Conservation (phyloP, 371 early-diverging fungal species). For the Phascolomyces articulosus region DNA sequence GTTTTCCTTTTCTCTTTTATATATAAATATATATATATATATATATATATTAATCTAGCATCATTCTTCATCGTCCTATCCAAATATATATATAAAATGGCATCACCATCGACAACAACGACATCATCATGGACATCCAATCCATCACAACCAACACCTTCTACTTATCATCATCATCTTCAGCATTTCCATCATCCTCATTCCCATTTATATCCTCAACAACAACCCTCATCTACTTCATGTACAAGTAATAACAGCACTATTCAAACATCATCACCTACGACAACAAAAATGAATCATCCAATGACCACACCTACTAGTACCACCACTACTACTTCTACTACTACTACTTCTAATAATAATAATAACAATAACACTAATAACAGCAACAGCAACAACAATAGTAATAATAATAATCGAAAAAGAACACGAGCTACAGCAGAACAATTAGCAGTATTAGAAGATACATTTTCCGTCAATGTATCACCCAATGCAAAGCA, state of each 20-base stretch:
- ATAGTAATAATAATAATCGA: constrained; percentile 14
- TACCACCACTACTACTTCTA: too few relatives aligned
- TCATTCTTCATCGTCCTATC: background rate
- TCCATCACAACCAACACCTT: background rate
- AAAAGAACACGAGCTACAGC: constrained; percentile 78
- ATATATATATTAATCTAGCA: background rate
- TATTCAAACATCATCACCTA: too few relatives aligned
- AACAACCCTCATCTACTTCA: background rate
- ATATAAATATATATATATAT: background rate
- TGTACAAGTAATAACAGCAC: background rate
- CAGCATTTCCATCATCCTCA: background rate
- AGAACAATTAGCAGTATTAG: constrained; percentile 76
- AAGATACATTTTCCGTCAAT: constrained; percentile 75
- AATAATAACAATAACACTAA: background rate
- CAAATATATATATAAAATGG: background rate
- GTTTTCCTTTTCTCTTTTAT: background rate
- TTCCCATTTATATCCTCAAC: background rate
- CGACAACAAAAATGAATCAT: too few relatives aligned
- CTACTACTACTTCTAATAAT: too few relatives aligned
- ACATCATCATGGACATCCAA: background rate
- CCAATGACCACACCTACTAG: too few relatives aligned
- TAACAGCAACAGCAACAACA: background rate
- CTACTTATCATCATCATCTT: constrained; percentile 3
- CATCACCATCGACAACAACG: constrained; percentile 4
- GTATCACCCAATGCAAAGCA: constrained; percentile 78